Conservation (phyloP, 2,329 filamentous ascomycete genomes). For the Xylaria sp. region DNA sequence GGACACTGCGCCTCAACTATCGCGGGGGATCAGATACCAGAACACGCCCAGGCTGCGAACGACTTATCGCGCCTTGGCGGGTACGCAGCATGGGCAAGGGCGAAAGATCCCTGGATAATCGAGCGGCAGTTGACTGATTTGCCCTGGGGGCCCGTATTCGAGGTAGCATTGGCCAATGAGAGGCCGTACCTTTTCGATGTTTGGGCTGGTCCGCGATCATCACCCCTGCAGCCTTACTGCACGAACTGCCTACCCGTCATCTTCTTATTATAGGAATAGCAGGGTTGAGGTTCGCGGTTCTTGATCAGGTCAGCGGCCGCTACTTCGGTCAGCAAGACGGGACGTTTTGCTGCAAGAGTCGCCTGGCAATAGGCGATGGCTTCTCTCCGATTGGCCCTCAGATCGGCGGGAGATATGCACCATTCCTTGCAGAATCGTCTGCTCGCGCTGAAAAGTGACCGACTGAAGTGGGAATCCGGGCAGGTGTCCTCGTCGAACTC, state of each 20-base stretch:
- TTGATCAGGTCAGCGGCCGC: background rate
- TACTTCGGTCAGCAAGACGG: background rate
- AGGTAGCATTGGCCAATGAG: conserved; percentile 12
- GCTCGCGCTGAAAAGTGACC: background rate
- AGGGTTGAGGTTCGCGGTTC: background rate
- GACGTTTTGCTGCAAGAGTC: conserved; percentile 10
- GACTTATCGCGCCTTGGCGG: conserved; percentile 1
- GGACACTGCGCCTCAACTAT: background rate
- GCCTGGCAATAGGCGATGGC: conserved; percentile 5
- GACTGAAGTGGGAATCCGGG: background rate
- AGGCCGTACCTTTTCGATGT: background rate
- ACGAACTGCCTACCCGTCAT: conserved; percentile 20
- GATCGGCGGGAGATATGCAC: conserved; percentile 9
- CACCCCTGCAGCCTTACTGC: conserved; percentile 30
- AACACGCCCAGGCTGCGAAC: conserved; percentile 3
- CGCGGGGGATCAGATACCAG: conserved; percentile 15
- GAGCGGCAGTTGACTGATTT: conserved; percentile 20
- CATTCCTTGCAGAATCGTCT: background rate
- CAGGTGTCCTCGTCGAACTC: background rate
- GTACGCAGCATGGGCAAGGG: conserved; percentile 16
- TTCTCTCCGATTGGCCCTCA: conserved; percentile 22
- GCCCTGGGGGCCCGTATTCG: conserved; percentile 11
- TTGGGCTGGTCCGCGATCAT: conserved; percentile 5
- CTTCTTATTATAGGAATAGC: conserved; percentile 3
- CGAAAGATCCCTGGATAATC: background rate